phyloP scores from a whole-genome alignment of 805 yeast genomes.

The Kazachstania psychrophila region DNA sequence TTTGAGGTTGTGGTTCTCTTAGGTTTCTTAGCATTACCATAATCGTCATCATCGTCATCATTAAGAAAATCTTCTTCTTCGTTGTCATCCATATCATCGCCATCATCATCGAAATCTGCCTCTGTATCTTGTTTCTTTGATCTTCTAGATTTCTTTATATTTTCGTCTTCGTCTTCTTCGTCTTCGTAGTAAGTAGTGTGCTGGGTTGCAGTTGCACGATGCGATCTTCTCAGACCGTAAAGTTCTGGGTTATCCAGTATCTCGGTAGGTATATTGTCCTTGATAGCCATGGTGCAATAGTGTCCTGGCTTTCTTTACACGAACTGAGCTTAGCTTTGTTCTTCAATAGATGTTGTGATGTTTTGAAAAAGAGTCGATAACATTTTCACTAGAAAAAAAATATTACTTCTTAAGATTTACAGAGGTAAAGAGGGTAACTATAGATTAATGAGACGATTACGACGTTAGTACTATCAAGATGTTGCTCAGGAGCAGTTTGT shows the following conservation, averaged over 20 bases:
- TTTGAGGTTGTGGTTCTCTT: slow-evolving; percentile 13
- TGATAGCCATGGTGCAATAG: slow-evolving; percentile 6
- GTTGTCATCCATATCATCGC: slow-evolving; percentile 23
- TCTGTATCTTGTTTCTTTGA: slow-evolving; percentile 13
- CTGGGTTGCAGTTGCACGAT: slow-evolving; percentile 43
- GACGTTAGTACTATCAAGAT: too few relatives aligned
- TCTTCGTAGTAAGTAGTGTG: slow-evolving; percentile 19
- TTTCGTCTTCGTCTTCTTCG: slow-evolving; percentile 28
- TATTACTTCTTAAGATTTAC: too few relatives aligned
- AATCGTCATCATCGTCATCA: slow-evolving; percentile 24
- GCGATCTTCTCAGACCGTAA: slow-evolving; percentile 75
- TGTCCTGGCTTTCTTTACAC: too few relatives aligned
- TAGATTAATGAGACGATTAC: too few relatives aligned
- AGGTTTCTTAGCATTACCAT: slow-evolving; percentile 23
- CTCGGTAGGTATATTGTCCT: slow-evolving; percentile 39
- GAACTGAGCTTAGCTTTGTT: too few relatives aligned
- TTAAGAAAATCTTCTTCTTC: slow-evolving; percentile 23
- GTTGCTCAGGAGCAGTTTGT: too few relatives aligned
- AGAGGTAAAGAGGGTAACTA: too few relatives aligned
- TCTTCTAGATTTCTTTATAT: slow-evolving; percentile 2
- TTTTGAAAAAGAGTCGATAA: too few relatives aligned
- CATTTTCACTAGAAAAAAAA: too few relatives aligned
- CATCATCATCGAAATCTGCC: slow-evolving; percentile 18
- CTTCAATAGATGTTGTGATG: too few relatives aligned
- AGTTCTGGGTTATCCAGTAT: slow-evolving; percentile 64